phyloP scores from a whole-genome alignment of 1,139 yeast genomes.

The Diutina scorzettiae region DNA sequence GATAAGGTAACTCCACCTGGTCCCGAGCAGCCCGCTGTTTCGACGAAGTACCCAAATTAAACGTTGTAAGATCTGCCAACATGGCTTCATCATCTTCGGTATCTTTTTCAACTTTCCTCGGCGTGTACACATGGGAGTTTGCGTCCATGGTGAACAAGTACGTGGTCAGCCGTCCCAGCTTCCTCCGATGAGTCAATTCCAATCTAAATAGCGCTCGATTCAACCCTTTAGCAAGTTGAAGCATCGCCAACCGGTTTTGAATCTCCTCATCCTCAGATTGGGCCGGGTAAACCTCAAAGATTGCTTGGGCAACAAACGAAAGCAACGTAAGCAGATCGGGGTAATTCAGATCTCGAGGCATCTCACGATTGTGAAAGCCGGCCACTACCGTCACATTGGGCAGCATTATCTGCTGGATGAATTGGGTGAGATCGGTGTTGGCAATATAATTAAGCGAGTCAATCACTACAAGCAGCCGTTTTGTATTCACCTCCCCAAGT shows the following conservation, averaged over 20 bases:
- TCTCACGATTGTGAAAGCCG: constrained; percentile 37
- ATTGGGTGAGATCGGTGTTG: constrained; percentile 32
- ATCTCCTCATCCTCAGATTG: constrained; percentile 30
- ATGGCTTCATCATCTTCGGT: constrained; percentile 26
- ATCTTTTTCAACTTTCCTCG: constrained; percentile 12
- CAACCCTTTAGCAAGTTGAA: constrained; percentile 34
- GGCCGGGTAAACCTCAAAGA: constrained; percentile 47
- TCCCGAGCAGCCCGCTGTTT: constrained; percentile 72
- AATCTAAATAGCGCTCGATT: constrained; percentile 38
- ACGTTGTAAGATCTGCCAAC: constrained; percentile 70
- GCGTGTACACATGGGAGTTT: constrained; percentile 23
- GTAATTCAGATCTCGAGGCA: constrained; percentile 27
- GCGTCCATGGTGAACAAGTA: constrained; percentile 46
- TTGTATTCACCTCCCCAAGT: constrained; percentile 7
- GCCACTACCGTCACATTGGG: constrained; percentile 48
- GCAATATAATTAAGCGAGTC: constrained; percentile 61
- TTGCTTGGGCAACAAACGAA: constrained; percentile 59
- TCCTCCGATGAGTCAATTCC: constrained; percentile 55
- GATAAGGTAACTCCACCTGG: constrained; percentile 76
- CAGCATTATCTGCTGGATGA: constrained; percentile 42
- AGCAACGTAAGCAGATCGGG: constrained; percentile 43
- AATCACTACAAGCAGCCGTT: constrained; percentile 34
- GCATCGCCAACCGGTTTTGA: constrained; percentile 27
- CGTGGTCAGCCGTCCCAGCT: constrained; percentile 67
- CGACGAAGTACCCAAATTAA: constrained; percentile 64